Base-by-base conservation (phyloP, 106 monocot species). In the Allium sativum region DNA sequence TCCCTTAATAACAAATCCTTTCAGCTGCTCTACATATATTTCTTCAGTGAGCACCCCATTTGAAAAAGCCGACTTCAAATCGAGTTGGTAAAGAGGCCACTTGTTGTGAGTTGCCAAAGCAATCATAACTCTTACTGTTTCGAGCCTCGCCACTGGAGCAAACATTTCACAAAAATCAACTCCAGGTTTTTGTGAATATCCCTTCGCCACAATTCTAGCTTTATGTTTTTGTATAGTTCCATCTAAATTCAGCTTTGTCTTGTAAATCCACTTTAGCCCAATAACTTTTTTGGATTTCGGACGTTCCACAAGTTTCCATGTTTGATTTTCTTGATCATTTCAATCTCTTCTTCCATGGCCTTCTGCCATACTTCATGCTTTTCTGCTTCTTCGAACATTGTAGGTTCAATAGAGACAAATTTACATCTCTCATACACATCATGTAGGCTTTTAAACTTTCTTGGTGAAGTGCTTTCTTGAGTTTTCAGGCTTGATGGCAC, bases 231-330 rank as follows among this genome's bases (percentile, higher is more conserved):
- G n/a, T n/a, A n/a, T n/a, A 17, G 55, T 68, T 44, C 57, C 44
- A 11, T 53, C 13, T 16, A 10, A 67, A 55, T 67, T 7, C 45
- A n/a, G n/a, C n/a, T n/a, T n/a, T n/a, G n/a, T n/a, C n/a, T n/a
- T n/a, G n/a, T n/a, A n/a, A n/a, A n/a, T n/a, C n/a, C n/a, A n/a
- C n/a, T n/a, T n/a, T n/a, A n/a, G n/a, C n/a, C n/a, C n/a, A n/a
- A n/a, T n/a, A 4, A 56, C 57, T 68, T 3, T 42, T 9, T 21
- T 68, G 55, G 44, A 56, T 19, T 41, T 44, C 22, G 21, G 42
- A 68, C 5, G 57, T 8, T 57, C 68, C 7, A 44, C 56, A 68
- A 20, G 68, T 68, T n/a, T n/a, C n/a, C n/a, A n/a, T n/a, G n/a
- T n/a, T n/a, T n/a, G n/a, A n/a, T n/a, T n/a, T n/a, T n/a, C n/a